These are phyloP conservation scores for Heliocybe sulcata DNA, from an alignment of 1,284 basidiomycete genomes.

Conservation along the genomic window DNA sequence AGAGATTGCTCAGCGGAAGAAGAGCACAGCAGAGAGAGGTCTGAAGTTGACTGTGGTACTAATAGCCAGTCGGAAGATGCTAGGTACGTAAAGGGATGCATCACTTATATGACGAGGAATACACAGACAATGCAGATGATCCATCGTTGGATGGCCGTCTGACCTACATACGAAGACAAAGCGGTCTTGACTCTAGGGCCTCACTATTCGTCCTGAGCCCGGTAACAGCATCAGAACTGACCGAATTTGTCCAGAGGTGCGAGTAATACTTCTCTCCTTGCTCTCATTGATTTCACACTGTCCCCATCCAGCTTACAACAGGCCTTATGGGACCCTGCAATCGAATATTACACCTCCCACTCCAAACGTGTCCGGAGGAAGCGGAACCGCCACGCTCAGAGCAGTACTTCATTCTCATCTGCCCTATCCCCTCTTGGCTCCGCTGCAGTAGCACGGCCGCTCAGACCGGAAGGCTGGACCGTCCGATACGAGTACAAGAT, in stretches of 20 bases:
- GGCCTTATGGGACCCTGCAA: constrained; percentile 80
- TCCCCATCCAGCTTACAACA: constrained; percentile 63
- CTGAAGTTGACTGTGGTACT: constrained; percentile 94
- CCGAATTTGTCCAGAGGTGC: constrained; percentile 79
- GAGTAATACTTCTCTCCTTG: constrained; percentile 5
- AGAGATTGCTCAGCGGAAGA: constrained; percentile 77
- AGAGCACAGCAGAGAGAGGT: constrained; percentile 72
- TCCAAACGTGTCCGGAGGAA: constrained; percentile 89
- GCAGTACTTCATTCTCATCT: constrained; percentile 35
- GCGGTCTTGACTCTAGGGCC: constrained; percentile 85
- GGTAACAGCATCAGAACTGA: constrained; percentile 73
- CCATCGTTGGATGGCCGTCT: constrained; percentile 77
- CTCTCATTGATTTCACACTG: background rate
- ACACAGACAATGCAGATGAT: constrained; percentile 50
- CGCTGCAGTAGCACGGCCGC: constrained; percentile 40
- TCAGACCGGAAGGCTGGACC: constrained; percentile 87
- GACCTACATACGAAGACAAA: constrained; percentile 81
- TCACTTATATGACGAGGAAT: background rate
- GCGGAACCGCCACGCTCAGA: constrained; percentile 68
- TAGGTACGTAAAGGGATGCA: constrained; percentile 45
- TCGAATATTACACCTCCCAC: constrained; percentile 91
- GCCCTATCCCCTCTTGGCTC: constrained; percentile 29
- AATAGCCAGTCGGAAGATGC: constrained; percentile 79
- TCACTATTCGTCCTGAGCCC: constrained; percentile 93
- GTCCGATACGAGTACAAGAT: constrained; percentile 98